Evolutionary conservation across 2,329 filamentous ascomycete species (phyloP).

Genomic region (Periconia sp.): DNA sequence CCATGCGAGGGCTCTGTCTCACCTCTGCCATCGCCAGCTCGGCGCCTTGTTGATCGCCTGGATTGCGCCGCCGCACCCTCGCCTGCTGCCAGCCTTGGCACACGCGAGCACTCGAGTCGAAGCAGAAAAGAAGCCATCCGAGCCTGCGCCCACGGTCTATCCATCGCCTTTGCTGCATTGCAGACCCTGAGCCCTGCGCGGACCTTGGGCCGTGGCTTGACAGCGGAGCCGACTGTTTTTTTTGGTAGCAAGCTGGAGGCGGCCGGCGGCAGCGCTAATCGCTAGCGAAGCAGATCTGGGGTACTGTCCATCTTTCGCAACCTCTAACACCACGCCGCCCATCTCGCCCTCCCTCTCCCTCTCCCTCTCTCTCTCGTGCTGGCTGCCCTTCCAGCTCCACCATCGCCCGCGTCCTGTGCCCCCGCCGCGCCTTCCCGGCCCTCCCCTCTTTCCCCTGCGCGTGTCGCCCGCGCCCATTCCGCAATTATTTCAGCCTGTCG

Average conservation of each 20-base stretch:
- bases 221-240: too few relatives aligned
- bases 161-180: background rate
- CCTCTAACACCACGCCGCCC: constrained; percentile 2
- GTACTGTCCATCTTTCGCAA: constrained; percentile 7
- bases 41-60: constrained; percentile 13
- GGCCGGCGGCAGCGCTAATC: constrained; percentile 6
- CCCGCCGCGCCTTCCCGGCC: background rate
- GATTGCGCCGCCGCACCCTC: constrained; percentile 12
- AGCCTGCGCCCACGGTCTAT: background rate
- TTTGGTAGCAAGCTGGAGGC: too few relatives aligned
- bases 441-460: too few relatives aligned
- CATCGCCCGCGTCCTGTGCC: constrained; percentile 5
- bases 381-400: constrained; percentile 1
- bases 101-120: constrained; percentile 6
- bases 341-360: background rate
- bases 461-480: constrained; percentile 24
- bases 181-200: background rate
- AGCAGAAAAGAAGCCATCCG: background rate
- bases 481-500: constrained; percentile 25
- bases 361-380: constrained; percentile 6
- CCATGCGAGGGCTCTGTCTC: constrained; percentile 38
- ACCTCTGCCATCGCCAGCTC: constrained; percentile 8
- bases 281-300: constrained; percentile 13
- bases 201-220: background rate
- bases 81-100: constrained; percentile 9